Evolutionary conservation across 257 asterid genomes (phyloP), one percentile per base, ranked within the genome.

Genomic region (Nicotiana attenuata): DNA sequence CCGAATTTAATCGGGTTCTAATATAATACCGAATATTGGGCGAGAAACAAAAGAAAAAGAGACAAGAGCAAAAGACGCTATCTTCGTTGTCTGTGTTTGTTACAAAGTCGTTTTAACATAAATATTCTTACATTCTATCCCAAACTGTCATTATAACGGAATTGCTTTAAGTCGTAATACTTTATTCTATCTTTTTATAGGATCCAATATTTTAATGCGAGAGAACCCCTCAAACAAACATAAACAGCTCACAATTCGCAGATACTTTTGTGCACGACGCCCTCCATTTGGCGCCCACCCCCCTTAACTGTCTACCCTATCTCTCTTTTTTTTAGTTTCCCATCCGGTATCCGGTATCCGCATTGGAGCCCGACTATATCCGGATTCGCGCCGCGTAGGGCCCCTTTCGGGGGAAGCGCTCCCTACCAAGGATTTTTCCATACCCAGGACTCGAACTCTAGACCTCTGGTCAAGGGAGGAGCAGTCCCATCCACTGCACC

Each of bases 171-270:
- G 13, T 41, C 50, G 13, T 41, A 41, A 41, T 41, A 41, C 50
- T 41, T 41, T 41, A 41, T 9, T 41, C 50, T 41, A 41, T 41
- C 50, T 41, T 41, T 41, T 41, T 41, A 41, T 41, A 41, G 50
- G 3, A 2, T 41, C 1, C 13, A 9, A 52, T 52, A 11, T 52
- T 11, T 11, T 52, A 52, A 52, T 52, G 57, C 19, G 19, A 14
- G 5, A 52, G 19, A 52, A 52, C 19, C 57, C 57, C 7, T 52
- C 50, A 52, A 52, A 52, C 19, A 52, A 52, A 52, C 57, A 69
- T 68, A 35, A 69, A 68, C 77, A 71, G 38, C 60, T 71, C 78
- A 45, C n/a, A 22, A 71, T 71, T 45, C 35, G 14, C 60, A 71
- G n/a, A 45, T 45, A 71, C 22, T 13, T 71, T 71, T 13, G 11